Percentiles rank a stretch among this genome's conserved stretches.
phyloP scores from a whole-genome alignment of 768 basidiomycete species.

The Hypsizygus marmoreus region DNA sequence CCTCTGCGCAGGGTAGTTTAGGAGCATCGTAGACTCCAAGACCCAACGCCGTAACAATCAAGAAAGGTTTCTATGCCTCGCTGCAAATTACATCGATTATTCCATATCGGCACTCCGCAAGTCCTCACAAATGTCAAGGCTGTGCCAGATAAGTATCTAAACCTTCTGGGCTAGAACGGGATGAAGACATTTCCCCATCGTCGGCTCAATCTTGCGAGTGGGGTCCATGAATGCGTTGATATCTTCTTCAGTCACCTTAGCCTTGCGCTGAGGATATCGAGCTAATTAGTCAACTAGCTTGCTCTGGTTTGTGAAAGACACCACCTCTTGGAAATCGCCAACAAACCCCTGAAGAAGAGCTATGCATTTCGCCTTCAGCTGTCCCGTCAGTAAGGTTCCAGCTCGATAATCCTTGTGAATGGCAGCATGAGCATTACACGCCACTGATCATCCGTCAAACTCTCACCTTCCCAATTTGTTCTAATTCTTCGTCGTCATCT shows the following conservation, averaged over 20 bases:
- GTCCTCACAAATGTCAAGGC: too few species aligned
- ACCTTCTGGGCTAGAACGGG: not conserved
- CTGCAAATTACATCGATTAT: too few species aligned
- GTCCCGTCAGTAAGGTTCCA: constrained; percentile 83
- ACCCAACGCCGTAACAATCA: too few species aligned
- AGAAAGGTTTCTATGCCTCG: too few species aligned
- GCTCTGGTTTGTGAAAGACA: constrained; percentile 1
- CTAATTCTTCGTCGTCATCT: constrained; percentile 91
- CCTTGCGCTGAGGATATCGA: constrained; percentile 58
- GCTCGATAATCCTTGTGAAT: constrained; percentile 82
- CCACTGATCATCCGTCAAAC: not conserved
- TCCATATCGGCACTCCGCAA: too few species aligned
- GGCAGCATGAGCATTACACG: not conserved
- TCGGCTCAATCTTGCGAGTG: constrained; percentile 71
- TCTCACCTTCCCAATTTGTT: constrained; percentile 71
- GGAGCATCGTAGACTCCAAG: too few species aligned
- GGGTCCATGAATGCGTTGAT: constrained; percentile 80
- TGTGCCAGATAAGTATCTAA: not conserved
- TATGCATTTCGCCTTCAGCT: constrained; percentile 90
- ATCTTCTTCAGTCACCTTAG: constrained; percentile 77
- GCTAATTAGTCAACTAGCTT: constrained; percentile 3
- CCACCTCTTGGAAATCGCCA: constrained; percentile 77
- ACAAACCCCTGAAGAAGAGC: constrained; percentile 81
- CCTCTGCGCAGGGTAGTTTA: too few species aligned
- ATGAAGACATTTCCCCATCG: constrained; percentile 40